Base-by-base conservation (phyloP, 116 monocot species). In the Iris pallida region DNA sequence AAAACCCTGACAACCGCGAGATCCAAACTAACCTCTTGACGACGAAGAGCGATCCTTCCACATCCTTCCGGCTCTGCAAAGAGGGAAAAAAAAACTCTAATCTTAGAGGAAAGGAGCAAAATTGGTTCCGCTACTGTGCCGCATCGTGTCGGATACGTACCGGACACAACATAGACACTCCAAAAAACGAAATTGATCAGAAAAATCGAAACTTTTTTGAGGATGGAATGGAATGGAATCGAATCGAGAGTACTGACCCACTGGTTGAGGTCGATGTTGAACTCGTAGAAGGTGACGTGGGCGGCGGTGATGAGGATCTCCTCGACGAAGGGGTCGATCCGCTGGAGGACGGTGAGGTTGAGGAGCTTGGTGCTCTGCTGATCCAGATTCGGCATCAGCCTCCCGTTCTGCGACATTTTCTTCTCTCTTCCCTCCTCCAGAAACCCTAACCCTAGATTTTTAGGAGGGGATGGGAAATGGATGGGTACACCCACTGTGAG, bases 1-100 rank as follows among this genome's bases (percentile, higher is more conserved):
- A 30, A 30, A 30, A 30, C 30, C 30, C 30, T 30, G 42, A 0
- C 52, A 52, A 6, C 53, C 53, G 2, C 42, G 16, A 65, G 44
- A 65, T 65, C 59, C 17, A 8, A 30, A 6, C 30, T 83, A 55
- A 95, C 95, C 95, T 91, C 71, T 95, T 95, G 52, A 95, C 91
- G 15, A 92, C 92, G 66, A 96, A 96, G 15, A 96, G 87, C 46
- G 96, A 87, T 57, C 96, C 96, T 68, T 96, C 96, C 4, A 96
- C 92, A 53, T 96, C 96, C 85, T 92, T 92, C 19, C 92, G 89
- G 42, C 92, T 92, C 95, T 95, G 69, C 65, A 68, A 52, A 48
- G 10, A 52, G 42, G 4, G 65, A 73, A 30, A 64, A 59, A 68
- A 1, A 5, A 18, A 47, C 52, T 19, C 13, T 20, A 57, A 62